Percentiles rank a stretch among this genome's conserved stretches.
Evolutionary conservation across 306 rosid genomes (phyloP).

Genomic region (Elaeagnus macrophylla): DNA sequence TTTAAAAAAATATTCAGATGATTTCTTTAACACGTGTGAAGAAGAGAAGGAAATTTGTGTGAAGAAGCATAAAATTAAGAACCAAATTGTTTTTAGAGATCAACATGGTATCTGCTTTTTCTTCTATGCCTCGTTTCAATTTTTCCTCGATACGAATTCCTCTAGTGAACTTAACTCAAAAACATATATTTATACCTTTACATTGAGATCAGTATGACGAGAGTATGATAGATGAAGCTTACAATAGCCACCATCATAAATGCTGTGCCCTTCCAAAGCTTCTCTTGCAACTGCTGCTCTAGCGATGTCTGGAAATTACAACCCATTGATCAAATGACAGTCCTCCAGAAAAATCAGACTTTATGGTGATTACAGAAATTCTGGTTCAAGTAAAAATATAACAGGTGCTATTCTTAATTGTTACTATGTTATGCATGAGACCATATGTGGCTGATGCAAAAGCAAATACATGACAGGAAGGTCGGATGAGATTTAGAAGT

Average conservation of each 20-base stretch:
- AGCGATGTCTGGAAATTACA: constrained; percentile 35
- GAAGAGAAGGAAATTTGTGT: constrained; percentile 26
- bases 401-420: too few species aligned
- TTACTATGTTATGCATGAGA: too few species aligned
- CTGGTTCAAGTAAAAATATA: too few species aligned
- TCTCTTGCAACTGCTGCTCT: constrained; percentile 77
- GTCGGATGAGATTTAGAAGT: too few species aligned
- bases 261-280: constrained; percentile 93
- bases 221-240: constrained; percentile 99
- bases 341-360: neutral
- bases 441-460: too few species aligned
- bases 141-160: constrained; percentile 23
- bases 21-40: constrained; percentile 6
- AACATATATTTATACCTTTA: constrained; percentile 74
- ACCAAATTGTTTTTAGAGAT: constrained; percentile 40
- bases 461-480: too few species aligned
- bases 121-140: constrained; percentile 45
- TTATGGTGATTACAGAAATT: too few species aligned
- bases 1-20: neutral
- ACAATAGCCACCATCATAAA: constrained; percentile 99
- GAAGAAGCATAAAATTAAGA: constrained; percentile 64
- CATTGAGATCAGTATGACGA: constrained; percentile 99
- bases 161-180: constrained; percentile 55
- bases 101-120: constrained; percentile 49
- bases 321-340: constrained; percentile 9